Percentiles rank a stretch among this genome's conserved stretches.
phyloP scores from a whole-genome alignment of 805 yeast genomes.

The Candida ascalaphidarum region DNA sequence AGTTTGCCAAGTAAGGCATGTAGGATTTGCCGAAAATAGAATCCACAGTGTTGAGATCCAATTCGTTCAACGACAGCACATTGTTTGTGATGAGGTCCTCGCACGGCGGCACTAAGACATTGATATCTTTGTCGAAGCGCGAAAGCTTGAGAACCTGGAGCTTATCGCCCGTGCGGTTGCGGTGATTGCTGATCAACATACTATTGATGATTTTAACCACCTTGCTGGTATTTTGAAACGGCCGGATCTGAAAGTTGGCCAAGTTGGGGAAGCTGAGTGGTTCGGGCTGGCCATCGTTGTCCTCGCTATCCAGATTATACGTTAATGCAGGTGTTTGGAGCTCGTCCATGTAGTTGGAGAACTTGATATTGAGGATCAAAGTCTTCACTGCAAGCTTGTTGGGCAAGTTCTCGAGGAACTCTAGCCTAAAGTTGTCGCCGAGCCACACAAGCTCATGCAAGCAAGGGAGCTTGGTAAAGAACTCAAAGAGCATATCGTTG shows the following conservation, averaged over 20 bases:
- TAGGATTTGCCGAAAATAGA: constrained; percentile 3
- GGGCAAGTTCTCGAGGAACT: constrained; percentile 21
- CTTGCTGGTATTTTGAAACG: constrained; percentile 19
- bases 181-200: constrained; percentile 5
- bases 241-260: constrained; percentile 22
- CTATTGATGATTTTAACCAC: constrained; percentile 13
- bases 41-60: constrained; percentile 5
- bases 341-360: constrained; percentile 12
- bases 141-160: constrained; percentile 12
- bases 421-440: constrained; percentile 19
- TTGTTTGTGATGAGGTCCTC: constrained; percentile 6
- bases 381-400: constrained; percentile 14
- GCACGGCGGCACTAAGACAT: constrained; percentile 8
- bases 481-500: constrained; percentile 13
- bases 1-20: not conserved
- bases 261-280: constrained; percentile 17
- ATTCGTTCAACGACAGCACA: constrained; percentile 3
- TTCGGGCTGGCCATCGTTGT: constrained; percentile 3
- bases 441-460: constrained; percentile 25
- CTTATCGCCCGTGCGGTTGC: constrained; percentile 4
- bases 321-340: not conserved
- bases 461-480: constrained; percentile 14
- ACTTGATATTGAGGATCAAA: constrained; percentile 21
- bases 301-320: not conserved
- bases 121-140: constrained; percentile 10